Conservation (phyloP, 164 flowering plant species). For the Protea cynaroides region DNA sequence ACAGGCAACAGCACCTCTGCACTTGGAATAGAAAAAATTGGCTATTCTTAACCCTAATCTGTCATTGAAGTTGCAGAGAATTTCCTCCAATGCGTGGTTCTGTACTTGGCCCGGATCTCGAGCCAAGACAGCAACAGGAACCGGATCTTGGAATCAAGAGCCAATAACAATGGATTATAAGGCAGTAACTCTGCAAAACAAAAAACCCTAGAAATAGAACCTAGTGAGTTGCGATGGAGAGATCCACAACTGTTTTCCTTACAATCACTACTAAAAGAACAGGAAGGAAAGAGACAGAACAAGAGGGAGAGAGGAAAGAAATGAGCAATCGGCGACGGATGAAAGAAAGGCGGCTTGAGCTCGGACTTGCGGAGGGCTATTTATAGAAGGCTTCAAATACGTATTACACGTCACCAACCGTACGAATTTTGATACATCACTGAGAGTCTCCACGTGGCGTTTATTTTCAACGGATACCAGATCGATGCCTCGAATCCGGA, state of each 20-base stretch:
- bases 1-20: not conserved
- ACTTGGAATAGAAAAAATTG: not conserved
- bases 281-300: not conserved
- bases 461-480: too few species aligned
- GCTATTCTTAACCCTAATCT: conserved; percentile 6
- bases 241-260: conserved; percentile 6
- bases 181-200: not conserved
- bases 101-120: conserved; percentile 58
- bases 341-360: not conserved
- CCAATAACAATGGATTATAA: not conserved
- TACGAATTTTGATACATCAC: too few species aligned
- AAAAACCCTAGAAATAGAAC: not conserved
- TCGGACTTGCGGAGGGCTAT: not conserved
- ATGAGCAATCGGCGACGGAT: not conserved
- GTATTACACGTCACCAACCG: conserved; percentile 17
- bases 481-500: too few species aligned
- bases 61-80: conserved; percentile 7
- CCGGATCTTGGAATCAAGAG: conserved; percentile 3
- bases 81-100: conserved; percentile 15
- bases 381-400: conserved; percentile 5
- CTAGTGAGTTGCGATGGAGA: not conserved
- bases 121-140: conserved; percentile 21
- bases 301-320: too few species aligned
- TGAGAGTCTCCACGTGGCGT: not conserved
- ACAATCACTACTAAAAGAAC: not conserved